A percentile compares a stretch with the other conserved stretches of the same genome.
phyloP scores from a whole-genome alignment of 768 basidiomycete genomes.

The Dacryopinax primogenitus region DNA sequence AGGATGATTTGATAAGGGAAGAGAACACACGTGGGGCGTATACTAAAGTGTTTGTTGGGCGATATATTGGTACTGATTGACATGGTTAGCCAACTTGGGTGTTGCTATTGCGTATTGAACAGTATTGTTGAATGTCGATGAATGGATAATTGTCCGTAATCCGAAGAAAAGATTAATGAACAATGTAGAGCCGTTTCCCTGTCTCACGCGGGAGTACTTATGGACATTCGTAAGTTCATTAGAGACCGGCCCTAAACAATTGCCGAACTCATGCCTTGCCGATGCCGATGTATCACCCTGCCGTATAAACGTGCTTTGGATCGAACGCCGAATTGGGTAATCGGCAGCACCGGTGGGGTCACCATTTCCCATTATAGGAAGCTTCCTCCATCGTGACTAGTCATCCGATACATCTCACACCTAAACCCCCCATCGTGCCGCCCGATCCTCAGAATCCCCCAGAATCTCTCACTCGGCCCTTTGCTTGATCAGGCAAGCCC shows the following conservation, averaged over 20 bases:
- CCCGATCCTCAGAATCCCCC: background rate
- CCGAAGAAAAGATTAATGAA: no score
- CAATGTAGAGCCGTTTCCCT: background rate
- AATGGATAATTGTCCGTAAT: no score
- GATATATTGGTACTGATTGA: conserved; percentile 64
- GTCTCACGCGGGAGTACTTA: conserved; percentile 2
- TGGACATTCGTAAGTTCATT: background rate
- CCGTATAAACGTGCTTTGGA: background rate
- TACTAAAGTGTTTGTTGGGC: conserved; percentile 73
- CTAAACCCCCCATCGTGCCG: background rate
- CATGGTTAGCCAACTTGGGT: conserved; percentile 36
- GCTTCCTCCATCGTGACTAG: background rate
- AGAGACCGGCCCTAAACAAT: background rate
- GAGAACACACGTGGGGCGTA: conserved; percentile 73
- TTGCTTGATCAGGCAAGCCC: background rate
- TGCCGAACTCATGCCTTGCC: background rate
- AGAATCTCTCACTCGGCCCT: background rate
- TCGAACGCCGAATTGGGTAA: no score
- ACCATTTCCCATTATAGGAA: no score
- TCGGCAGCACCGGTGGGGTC: no score
- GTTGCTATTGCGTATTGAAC: background rate
- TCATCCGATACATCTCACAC: no score
- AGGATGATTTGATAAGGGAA: background rate
- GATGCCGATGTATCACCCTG: background rate
- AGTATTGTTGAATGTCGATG: background rate